Evolutionary conservation across 306 rosid genomes (phyloP).

Genomic region (Geum urbanum): DNA sequence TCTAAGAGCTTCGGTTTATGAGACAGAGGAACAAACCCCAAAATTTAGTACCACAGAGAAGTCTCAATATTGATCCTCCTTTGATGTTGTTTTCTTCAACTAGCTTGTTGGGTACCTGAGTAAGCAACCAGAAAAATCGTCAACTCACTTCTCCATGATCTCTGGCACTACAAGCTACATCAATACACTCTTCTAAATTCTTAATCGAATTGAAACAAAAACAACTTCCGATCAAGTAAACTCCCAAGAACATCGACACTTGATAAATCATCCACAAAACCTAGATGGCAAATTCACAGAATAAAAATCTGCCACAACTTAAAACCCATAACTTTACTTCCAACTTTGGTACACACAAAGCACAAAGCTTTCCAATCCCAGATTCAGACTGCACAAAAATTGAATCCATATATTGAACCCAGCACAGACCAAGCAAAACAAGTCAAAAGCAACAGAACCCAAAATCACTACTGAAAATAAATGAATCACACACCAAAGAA

Average conservation of each 20-base stretch:
- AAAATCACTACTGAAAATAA: not conserved
- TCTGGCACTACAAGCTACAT: not conserved
- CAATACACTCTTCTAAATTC: not conserved
- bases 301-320: constrained; percentile 16
- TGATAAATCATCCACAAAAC: constrained; percentile 8
- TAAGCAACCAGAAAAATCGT: constrained; percentile 10
- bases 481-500: constrained; percentile 3
- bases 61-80: not conserved
- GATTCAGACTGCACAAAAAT: not conserved
- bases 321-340: not conserved
- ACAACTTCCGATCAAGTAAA: not conserved
- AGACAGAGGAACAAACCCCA: not conserved
- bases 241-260: not conserved
- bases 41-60: not conserved
- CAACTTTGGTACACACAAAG: not conserved
- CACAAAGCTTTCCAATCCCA: not conserved
- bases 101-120: not conserved
- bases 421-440: not conserved
- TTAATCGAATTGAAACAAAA: not conserved
- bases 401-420: constrained; percentile 1
- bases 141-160: not conserved
- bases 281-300: not conserved
- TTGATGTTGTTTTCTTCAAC: not conserved
- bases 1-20: constrained; percentile 5
- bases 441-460: not conserved